These are phyloP conservation scores for Cucurbita pepo DNA, from an alignment of 306 rosid genomes.

Conservation along the genomic window DNA sequence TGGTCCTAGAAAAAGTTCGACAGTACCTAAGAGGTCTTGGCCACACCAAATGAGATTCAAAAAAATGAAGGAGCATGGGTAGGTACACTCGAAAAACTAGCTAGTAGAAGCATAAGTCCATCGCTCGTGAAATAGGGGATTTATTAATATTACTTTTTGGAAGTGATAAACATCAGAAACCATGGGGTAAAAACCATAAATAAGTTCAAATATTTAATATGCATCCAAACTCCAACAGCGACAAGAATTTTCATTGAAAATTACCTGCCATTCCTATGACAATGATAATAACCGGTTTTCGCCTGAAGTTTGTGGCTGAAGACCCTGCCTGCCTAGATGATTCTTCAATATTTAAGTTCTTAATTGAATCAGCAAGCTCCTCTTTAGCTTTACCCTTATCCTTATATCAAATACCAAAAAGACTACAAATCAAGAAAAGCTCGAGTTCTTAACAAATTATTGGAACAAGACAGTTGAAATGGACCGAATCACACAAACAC, in stretches of 20 bases:
- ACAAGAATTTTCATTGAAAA: neutral
- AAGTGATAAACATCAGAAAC: neutral
- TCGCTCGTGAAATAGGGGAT: neutral
- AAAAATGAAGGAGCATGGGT: neutral
- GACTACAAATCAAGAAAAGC: neutral
- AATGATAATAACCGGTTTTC: conserved; percentile 65
- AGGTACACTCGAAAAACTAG: neutral
- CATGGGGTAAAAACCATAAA: neutral
- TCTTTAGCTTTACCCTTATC: conserved; percentile 36
- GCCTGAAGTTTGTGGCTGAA: conserved; percentile 30
- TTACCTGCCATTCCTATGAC: conserved; percentile 92
- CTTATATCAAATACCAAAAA: conserved; percentile 15
- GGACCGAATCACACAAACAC: neutral
- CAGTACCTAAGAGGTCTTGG: neutral
- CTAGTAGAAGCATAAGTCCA: neutral
- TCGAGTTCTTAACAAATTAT: neutral
- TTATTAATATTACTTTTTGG: neutral
- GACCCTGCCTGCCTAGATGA: conserved; percentile 31
- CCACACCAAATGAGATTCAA: neutral
- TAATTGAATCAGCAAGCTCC: conserved; percentile 40
- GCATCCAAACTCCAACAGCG: neutral
- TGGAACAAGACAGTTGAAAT: neutral
- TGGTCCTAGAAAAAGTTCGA: neutral
- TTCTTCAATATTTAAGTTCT: conserved; percentile 51
- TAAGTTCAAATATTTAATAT: neutral